Evolutionary conservation across 768 basidiomycete species (phyloP).

Genomic region (Podaxis sp.): DNA sequence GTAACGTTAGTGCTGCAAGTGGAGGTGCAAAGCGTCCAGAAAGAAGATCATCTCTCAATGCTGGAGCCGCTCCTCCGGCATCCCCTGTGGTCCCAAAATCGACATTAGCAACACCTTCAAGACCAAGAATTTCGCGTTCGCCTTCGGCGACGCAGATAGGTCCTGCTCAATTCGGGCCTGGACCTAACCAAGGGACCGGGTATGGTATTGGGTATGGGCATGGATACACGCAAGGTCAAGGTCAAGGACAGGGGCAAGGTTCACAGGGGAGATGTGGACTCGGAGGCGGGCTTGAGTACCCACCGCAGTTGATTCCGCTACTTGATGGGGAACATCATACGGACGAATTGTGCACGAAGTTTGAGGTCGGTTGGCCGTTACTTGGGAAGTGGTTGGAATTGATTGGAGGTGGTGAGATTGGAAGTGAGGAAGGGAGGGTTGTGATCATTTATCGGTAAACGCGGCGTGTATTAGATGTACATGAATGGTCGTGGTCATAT

Average conservation of each 20-base stretch:
- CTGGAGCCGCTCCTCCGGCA: slow-evolving; percentile 33
- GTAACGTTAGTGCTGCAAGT: neutral
- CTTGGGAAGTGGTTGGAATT: slow-evolving; percentile 70
- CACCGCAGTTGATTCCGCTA: slow-evolving; percentile 54
- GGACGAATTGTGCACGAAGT: slow-evolving; percentile 84
- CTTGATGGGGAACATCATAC: slow-evolving; percentile 91
- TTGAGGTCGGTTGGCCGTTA: slow-evolving; percentile 81
- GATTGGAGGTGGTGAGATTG: slow-evolving; percentile 60
- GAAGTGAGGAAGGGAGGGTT: slow-evolving; percentile 72
- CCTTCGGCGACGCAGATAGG: slow-evolving; percentile 48
- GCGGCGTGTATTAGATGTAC: neutral
- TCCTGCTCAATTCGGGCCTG: slow-evolving; percentile 4
- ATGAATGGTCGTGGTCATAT: neutral
- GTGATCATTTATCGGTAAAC: slow-evolving; percentile 71
- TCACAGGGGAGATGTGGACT: slow-evolving; percentile 14
- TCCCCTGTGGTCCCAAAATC: slow-evolving; percentile 40
- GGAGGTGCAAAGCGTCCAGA: neutral
- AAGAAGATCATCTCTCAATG: slow-evolving; percentile 41
- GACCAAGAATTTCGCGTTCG: slow-evolving; percentile 55
- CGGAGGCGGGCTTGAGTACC: slow-evolving; percentile 33
- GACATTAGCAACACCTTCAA: slow-evolving; percentile 33
- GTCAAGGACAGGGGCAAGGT: slow-evolving; percentile 21
- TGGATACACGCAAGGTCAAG: neutral
- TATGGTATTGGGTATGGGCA: neutral
- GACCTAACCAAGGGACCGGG: slow-evolving; percentile 9